Percentiles rank a stretch among this genome's conserved stretches.
These are phyloP conservation scores for Elsinoe perseae DNA, from an alignment of 2,329 filamentous ascomycete species.

Conservation along the genomic window DNA sequence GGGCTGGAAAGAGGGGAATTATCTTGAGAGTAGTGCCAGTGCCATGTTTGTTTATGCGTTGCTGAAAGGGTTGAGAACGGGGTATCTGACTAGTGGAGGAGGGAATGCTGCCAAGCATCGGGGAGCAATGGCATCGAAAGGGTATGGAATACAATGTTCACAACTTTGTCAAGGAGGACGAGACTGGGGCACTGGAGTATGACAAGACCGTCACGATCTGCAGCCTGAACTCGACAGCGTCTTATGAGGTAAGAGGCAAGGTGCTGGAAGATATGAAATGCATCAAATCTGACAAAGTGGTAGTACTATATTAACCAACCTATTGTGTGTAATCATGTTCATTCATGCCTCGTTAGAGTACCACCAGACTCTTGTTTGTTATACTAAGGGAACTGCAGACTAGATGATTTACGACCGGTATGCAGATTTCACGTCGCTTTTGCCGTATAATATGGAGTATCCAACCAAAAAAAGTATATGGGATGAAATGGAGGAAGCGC, in stretches of 20 bases:
- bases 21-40: slow-evolving; percentile 52
- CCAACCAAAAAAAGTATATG: no score
- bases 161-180: slow-evolving; percentile 41
- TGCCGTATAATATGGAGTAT: no score
- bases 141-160: slow-evolving; percentile 39
- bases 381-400: no score
- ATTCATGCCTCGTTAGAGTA: slow-evolving; percentile 1
- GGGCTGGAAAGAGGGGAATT: slow-evolving; percentile 45
- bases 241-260: slow-evolving; percentile 40
- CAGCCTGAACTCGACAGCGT: slow-evolving; percentile 43
- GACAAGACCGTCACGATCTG: slow-evolving; percentile 48
- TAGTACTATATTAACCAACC: slow-evolving; percentile 4
- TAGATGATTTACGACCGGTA: no score
- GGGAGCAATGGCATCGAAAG: slow-evolving; percentile 35
- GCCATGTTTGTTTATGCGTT: slow-evolving; percentile 52
- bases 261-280: background rate
- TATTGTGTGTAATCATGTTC: background rate
- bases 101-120: slow-evolving; percentile 47
- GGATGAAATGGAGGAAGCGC: no score
- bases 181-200: slow-evolving; percentile 44
- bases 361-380: background rate
- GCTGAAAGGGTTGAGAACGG: slow-evolving; percentile 40
- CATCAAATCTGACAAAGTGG: background rate
- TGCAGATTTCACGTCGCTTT: no score
- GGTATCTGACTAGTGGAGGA: slow-evolving; percentile 27